phyloP scores from a whole-genome alignment of 1,284 basidiomycete genomes.

The Cutaneotrichosporon sp. region DNA sequence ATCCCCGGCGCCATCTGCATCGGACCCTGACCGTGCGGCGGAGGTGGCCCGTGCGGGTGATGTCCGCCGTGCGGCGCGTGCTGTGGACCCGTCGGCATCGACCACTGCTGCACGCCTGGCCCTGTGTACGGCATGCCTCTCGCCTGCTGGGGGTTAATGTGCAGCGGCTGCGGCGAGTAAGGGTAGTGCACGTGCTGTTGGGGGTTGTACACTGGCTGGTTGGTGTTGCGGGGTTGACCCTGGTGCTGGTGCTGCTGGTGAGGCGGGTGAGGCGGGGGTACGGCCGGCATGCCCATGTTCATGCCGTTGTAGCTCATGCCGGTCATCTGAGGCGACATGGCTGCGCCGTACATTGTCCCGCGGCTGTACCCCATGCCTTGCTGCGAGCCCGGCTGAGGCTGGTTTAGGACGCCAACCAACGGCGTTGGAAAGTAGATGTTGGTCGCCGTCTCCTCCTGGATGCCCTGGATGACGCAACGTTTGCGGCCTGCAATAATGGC shows the following conservation, averaged over 20 bases:
- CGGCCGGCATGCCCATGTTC: slow-evolving; percentile 26
- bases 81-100: slow-evolving; percentile 23
- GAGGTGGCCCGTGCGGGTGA: slow-evolving; percentile 23
- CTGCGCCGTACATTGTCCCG: slow-evolving; percentile 24
- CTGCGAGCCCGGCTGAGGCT: slow-evolving; percentile 39
- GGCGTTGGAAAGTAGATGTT: slow-evolving; percentile 94
- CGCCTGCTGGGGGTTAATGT: slow-evolving; percentile 41
- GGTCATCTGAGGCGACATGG: slow-evolving; percentile 33
- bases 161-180: slow-evolving; percentile 46
- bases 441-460: slow-evolving; percentile 95
- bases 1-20: slow-evolving; percentile 40
- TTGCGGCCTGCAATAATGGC: slow-evolving; percentile 89
- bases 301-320: slow-evolving; percentile 29
- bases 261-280: slow-evolving; percentile 24
- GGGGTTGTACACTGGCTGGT: slow-evolving; percentile 44
- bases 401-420: slow-evolving; percentile 72
- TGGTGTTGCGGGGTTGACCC: slow-evolving; percentile 27
- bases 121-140: slow-evolving; percentile 46
- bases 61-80: slow-evolving; percentile 13
- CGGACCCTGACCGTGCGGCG: slow-evolving; percentile 27
- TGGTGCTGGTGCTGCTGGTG: slow-evolving; percentile 20
- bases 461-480: slow-evolving; percentile 80
- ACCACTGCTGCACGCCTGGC: slow-evolving; percentile 40
- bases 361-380: slow-evolving; percentile 40
- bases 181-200: slow-evolving; percentile 50